Evolutionary conservation across 1,284 basidiomycete genomes (phyloP), one percentile per base, ranked within the genome.

Genomic region (Tetrapyrgos nigripes): DNA sequence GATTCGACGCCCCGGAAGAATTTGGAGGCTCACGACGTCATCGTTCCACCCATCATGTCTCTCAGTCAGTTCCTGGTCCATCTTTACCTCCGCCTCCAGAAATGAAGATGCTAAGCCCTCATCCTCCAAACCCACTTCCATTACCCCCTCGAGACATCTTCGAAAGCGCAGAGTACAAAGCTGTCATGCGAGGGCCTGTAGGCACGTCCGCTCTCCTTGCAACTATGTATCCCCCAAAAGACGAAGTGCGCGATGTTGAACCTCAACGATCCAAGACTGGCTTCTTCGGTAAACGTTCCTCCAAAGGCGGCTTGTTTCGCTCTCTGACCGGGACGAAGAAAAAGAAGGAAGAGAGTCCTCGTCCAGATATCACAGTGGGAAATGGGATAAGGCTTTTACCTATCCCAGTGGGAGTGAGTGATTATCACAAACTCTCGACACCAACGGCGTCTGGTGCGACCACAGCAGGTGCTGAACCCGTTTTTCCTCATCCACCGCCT

Each of bases 71-170:
- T 35, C 40, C 40, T n/a, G 21, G 50, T 31, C 19, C 50, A 3
- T 33, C 43, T 21, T 40, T 47, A 26, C 49, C 55, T 48, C 45
- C 48, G 23, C 45, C 45, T n/a, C 46, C 17, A 51, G 43, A 31
- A 23, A 43, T 3, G 13, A n/a, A 21, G 31, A 23, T 28, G 19
- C 23, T 35, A 13, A 17, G 27, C 17, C 44, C 52, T 17, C 53
- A n/a, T 37, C 45, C 45, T 4, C 27, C 31, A 10, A 84, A 86
- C 64, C 84, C 83, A 2, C 79, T 87, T 10, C 85, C 85, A 0
- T 55, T 63, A 2, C 84, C 79, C 0, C 85, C 85, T 0, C 69
- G 70, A 33, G 79, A 86, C 60, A 54, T 86, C 4, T 84, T 83
- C 66, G 73, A 79, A 5, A 72, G 72, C 35, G 76, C 81, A 0